Conservation (phyloP, 805 yeast genomes). For the Candida nitratophila region DNA sequence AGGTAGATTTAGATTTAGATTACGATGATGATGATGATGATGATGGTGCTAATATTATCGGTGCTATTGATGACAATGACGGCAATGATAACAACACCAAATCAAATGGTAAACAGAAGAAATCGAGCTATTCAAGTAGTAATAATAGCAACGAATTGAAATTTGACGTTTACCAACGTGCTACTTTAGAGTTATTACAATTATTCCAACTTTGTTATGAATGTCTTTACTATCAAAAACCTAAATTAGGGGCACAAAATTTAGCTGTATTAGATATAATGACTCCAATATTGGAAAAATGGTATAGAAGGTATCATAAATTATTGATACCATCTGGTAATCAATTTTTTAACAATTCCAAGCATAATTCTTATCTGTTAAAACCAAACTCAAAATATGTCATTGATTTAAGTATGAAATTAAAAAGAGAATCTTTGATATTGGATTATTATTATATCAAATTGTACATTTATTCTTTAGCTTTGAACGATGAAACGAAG, state of each 20-base stretch:
- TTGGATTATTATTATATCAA: conserved; percentile 83
- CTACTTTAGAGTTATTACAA: conserved; percentile 72
- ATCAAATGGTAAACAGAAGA: conserved; percentile 20
- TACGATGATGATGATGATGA: conserved; percentile 30
- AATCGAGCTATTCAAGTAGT: background rate
- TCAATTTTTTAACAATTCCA: conserved; percentile 13
- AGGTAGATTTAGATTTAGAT: conserved; percentile 48
- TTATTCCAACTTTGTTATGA: conserved; percentile 80
- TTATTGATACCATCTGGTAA: conserved; percentile 41
- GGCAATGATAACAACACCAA: too few species aligned
- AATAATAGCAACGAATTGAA: conserved; percentile 26
- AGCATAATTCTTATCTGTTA: conserved; percentile 16
- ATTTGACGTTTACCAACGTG: conserved; percentile 60
- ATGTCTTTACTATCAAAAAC: conserved; percentile 64
- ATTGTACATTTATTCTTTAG: conserved; percentile 76
- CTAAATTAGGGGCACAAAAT: conserved; percentile 52
- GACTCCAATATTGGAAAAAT: conserved; percentile 68
- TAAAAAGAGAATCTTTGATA: conserved; percentile 66
- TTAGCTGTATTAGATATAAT: conserved; percentile 65
- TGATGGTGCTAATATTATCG: too few species aligned
- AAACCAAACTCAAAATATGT: conserved; percentile 28
- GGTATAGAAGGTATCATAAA: conserved; percentile 61
- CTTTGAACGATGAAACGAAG: conserved; percentile 45
- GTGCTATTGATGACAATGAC: too few species aligned
- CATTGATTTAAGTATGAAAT: conserved; percentile 30